Base-by-base conservation (phyloP, 345 rosid genomes). In the Rubroshorea leprosula region DNA sequence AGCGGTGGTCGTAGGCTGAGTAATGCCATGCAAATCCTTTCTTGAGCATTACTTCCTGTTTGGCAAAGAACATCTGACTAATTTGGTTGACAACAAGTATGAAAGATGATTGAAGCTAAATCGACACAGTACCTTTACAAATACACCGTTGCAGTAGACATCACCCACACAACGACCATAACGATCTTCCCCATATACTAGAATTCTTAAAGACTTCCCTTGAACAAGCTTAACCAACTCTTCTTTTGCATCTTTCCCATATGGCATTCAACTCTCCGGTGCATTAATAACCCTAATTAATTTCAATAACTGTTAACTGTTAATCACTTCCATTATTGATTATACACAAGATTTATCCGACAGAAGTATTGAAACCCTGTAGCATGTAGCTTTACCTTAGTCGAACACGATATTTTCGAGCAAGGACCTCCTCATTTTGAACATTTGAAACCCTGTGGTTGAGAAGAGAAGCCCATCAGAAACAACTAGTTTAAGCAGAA, bases 11-110 rank as follows among this genome's bases (percentile, higher is more conserved):
- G 62, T 80, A 87, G 18, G 84, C 80, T 21, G 63, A 4, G 68
- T 85, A 87, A 70, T 87, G 97, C 96, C 97, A 87, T 12, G 85
- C 96, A 49, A 72, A 31, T 22, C 97, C 90, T 65, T 85, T 85
- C 81, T 81, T 84, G 46, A 85, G 83, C 94, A 85, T 83, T 60
- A 52, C 39, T 67, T 90, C 94, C 96, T 80, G 65, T 38, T 9
- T 3, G 1, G 47, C 10, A 44, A 18, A 47, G 11, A 38, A 7
- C n/a, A n/a, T n/a, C 2, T 48, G 10, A 41, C 5, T 41, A 2
- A 6, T 41, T 41, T 41, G 12, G 45, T 6, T 8, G 16, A 14
- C 15, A 29, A 29, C 4, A 29, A 9, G 35, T 29, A 29, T 29
- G 6, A 23, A 5, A 22, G 26, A 5, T 4, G 53, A 49, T 20